Evolutionary conservation across 2,329 filamentous ascomycete species (phyloP).

Genomic region (Talaromyces sp.): DNA sequence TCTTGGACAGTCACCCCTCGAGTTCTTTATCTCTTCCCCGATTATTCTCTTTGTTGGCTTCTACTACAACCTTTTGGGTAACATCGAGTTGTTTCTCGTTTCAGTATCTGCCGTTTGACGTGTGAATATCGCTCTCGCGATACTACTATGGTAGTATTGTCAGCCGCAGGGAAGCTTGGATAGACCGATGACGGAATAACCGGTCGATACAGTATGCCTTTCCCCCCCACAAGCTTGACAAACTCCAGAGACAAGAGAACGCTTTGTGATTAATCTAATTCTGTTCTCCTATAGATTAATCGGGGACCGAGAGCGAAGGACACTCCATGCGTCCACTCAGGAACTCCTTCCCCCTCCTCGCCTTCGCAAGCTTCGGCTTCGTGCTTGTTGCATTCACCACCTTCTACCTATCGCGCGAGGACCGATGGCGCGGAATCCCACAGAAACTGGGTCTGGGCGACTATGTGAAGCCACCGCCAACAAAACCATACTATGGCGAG

Average conservation of each 20-base stretch:
- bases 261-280: background rate
- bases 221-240: background rate
- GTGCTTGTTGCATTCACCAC: conserved; percentile 23
- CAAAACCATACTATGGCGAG: conserved; percentile 8
- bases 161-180: background rate
- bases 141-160: background rate
- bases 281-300: background rate
- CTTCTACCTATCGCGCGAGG: conserved; percentile 19
- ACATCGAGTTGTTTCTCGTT: background rate
- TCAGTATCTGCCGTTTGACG: background rate
- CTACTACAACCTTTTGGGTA: background rate
- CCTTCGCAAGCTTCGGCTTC: conserved; percentile 25
- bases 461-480: background rate
- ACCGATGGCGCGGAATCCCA: conserved; percentile 30
- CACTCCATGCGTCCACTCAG: conserved; percentile 29
- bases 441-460: conserved; percentile 37
- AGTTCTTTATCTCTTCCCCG: background rate
- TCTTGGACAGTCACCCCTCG: background rate
- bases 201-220: background rate
- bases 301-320: background rate
- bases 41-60: background rate
- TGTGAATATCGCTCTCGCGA: background rate
- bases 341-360: conserved; percentile 27
- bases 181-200: background rate
- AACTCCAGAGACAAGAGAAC: too few relatives aligned